These are phyloP conservation scores for Penicillium decumbens DNA, from an alignment of 2,329 filamentous ascomycete species.

Conservation along the genomic window DNA sequence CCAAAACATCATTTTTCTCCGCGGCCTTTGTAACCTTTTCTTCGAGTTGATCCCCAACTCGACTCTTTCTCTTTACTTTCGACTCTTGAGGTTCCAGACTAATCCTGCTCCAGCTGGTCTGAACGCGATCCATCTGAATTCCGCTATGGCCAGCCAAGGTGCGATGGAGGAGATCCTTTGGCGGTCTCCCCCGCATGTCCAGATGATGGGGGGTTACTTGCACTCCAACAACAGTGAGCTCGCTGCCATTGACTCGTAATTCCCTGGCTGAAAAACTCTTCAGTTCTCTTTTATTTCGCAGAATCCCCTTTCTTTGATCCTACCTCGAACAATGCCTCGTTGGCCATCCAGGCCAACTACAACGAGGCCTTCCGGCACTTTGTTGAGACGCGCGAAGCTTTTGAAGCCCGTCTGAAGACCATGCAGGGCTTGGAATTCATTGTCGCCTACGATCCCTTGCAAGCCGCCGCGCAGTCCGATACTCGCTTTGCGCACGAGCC, in stretches of 20 bases:
- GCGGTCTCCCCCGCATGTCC: constrained; percentile 44
- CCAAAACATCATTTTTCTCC: constrained; percentile 21
- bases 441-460: constrained; percentile 54
- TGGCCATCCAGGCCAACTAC: constrained; percentile 49
- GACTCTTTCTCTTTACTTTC: background rate
- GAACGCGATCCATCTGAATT: background rate
- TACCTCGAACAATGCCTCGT: constrained; percentile 56
- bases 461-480: constrained; percentile 41
- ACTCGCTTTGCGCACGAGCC: constrained; percentile 43
- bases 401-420: constrained; percentile 53
- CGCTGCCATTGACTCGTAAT: background rate
- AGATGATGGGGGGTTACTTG: constrained; percentile 45
- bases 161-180: constrained; percentile 44
- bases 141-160: constrained; percentile 35
- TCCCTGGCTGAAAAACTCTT: background rate
- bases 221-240: constrained; percentile 44
- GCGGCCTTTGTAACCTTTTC: constrained; percentile 1
- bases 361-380: constrained; percentile 49
- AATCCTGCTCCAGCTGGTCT: background rate
- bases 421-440: constrained; percentile 58
- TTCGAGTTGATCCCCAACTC: background rate
- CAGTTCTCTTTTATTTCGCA: constrained; percentile 59
- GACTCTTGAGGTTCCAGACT: background rate
- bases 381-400: constrained; percentile 52
- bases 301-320: constrained; percentile 61